Base-by-base conservation (phyloP, 2,329 filamentous ascomycete genomes). In the Trichoderma citrinoviride region DNA sequence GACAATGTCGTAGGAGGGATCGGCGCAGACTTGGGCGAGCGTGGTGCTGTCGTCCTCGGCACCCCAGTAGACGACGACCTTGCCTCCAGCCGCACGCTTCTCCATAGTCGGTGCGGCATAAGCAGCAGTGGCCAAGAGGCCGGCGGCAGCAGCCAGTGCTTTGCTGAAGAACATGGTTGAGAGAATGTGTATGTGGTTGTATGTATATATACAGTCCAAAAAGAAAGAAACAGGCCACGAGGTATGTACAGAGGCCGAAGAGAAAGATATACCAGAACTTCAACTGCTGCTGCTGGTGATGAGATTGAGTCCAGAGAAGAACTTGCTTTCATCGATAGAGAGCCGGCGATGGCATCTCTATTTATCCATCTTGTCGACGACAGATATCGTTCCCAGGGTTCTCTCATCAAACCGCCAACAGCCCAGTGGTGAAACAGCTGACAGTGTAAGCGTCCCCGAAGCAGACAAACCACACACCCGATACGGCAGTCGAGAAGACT, bases 11-110 rank as follows among this genome's bases (percentile, higher is more conserved):
- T 70, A 70, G 1, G 68, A 65, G 3, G 58, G 10, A 33, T 70
- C 69, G 44, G 58, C 65, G 60, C 69, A 70, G 12, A 70, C 69
- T 10, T 66, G 54, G 27, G 65, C 58, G 3, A 70, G 66, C 8
- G 68, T 58, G 10, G 66, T 67, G 62, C 25, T 69, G 41, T 67
- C 66, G 47, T 70, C 68, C 40, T 70, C 68, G 17, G 65, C 65
- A 41, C 68, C 69, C 69, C 68, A 70, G 66, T 70, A 70, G n/a
- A 70, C 37, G 62, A 63, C 65, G 40, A 70, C 65, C 62, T 68
- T 69, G 66, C 60, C 58, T 27, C 66, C 68, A 19, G 29, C 56
- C 23, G 61, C 55, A n/a, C 61, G 47, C 52, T 57, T 64, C 61
- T 52, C 66, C 7, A 46, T 19, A 14, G 65, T 55, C 12, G 67